Evolutionary conservation across 306 rosid species (phyloP).

Genomic region (Potentilla sterilis): DNA sequence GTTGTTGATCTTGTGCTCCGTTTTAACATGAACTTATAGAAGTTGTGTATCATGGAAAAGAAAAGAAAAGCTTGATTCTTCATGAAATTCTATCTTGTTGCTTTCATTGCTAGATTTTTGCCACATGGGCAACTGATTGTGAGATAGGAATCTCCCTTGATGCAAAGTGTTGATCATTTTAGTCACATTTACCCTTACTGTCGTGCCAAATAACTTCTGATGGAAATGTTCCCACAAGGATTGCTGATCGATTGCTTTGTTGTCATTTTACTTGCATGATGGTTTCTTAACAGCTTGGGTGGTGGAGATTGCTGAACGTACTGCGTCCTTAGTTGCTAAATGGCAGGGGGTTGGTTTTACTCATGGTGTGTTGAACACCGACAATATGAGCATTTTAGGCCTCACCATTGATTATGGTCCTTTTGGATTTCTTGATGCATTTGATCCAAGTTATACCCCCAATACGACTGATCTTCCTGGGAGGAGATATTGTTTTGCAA

Average conservation of each 20-base stretch:
- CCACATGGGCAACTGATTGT: neutral
- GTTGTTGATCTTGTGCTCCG: neutral
- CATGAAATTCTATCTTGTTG: neutral
- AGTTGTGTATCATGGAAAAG: neutral
- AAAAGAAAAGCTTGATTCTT: neutral
- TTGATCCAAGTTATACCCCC: slow-evolving; percentile 95
- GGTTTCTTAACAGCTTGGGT: slow-evolving; percentile 67
- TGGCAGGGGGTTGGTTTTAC: slow-evolving; percentile 99
- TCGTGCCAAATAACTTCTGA: neutral
- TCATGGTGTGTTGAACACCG: slow-evolving; percentile 98
- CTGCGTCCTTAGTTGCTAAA: slow-evolving; percentile 84
- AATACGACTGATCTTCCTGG: slow-evolving; percentile 99
- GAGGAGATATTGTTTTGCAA: slow-evolving; percentile 96
- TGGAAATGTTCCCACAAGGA: neutral
- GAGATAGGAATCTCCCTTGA: neutral
- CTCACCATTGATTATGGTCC: slow-evolving; percentile 97
- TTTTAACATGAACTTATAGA: neutral
- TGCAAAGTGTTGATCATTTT: neutral
- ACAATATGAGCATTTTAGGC: slow-evolving; percentile 98
- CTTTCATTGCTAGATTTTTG: neutral
- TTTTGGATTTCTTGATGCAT: slow-evolving; percentile 98
- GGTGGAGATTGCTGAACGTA: slow-evolving; percentile 91
- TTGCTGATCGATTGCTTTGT: slow-evolving; percentile 10
- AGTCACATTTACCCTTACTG: neutral
- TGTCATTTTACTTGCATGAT: slow-evolving; percentile 24